phyloP scores from a whole-genome alignment of 306 rosid species.

The Dalbergia oliveri region DNA sequence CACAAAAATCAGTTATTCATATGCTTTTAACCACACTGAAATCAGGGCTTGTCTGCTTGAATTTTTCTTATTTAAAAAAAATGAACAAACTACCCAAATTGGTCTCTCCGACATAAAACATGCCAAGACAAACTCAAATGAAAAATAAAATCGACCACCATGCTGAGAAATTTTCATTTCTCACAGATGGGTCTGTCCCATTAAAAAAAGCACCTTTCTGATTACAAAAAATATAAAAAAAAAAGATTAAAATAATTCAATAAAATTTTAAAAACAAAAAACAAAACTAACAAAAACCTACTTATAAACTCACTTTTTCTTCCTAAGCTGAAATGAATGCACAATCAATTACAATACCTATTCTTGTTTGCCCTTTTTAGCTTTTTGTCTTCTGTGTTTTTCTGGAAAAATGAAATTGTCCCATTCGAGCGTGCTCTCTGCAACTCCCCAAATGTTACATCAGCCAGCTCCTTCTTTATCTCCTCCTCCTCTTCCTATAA shows the following conservation, averaged over 20 bases:
- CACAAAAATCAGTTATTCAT: slow-evolving; percentile 35
- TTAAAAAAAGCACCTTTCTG: neutral
- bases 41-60: neutral
- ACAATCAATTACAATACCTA: slow-evolving; percentile 54
- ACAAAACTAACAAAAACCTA: neutral
- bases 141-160: no score
- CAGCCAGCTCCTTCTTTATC: slow-evolving; percentile 80
- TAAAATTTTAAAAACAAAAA: neutral
- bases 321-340: neutral
- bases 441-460: slow-evolving; percentile 85
- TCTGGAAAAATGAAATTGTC: slow-evolving; percentile 55
- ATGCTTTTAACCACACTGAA: neutral
- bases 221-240: no score
- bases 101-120: no score
- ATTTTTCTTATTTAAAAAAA: no score
- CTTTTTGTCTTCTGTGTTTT: slow-evolving; percentile 60
- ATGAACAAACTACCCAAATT: no score
- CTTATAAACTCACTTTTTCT: neutral
- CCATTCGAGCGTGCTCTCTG: slow-evolving; percentile 86
- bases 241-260: neutral
- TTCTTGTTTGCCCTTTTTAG: slow-evolving; percentile 78
- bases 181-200: no score
- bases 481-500: slow-evolving; percentile 76
- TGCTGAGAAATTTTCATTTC: no score
- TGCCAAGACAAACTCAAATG: no score